Evolutionary conservation across 2,329 filamentous ascomycete genomes (phyloP).

Genomic region (Eutypella sp.): DNA sequence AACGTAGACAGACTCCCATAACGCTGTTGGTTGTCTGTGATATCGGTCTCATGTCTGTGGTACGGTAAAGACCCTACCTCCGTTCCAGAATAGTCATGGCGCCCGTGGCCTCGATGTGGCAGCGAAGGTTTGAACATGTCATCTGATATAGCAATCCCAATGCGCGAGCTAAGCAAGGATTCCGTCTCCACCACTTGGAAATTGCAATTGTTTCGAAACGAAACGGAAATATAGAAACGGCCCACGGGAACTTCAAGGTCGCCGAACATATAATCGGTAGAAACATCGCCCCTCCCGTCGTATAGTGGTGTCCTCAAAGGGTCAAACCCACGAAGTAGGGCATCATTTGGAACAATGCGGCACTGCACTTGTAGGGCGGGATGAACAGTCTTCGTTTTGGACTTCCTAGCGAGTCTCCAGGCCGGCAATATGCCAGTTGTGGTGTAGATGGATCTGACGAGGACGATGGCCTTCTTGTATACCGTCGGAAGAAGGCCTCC

Average conservation of each 20-base stretch:
- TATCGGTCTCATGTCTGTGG: constrained; percentile 41
- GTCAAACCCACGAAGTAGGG: constrained; percentile 55
- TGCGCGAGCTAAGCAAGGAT: constrained; percentile 82
- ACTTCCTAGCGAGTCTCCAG: constrained; percentile 76
- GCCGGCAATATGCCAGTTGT: constrained; percentile 77
- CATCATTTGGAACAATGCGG: constrained; percentile 64
- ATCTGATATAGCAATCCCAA: constrained; percentile 80
- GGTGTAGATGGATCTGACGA: constrained; percentile 84
- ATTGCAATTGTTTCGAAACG: constrained; percentile 82
- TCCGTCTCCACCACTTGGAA: constrained; percentile 92
- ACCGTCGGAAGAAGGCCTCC: constrained; percentile 69
- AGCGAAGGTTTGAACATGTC: constrained; percentile 79
- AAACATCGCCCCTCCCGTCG: constrained; percentile 56
- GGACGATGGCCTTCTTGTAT: constrained; percentile 95
- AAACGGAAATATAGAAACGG: constrained; percentile 73
- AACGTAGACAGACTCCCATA: constrained; percentile 91
- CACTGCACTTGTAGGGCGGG: constrained; percentile 70
- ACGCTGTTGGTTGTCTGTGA: constrained; percentile 65
- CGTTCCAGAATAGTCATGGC: constrained; percentile 28
- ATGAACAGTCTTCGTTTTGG: constrained; percentile 65
- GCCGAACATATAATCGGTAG: constrained; percentile 75
- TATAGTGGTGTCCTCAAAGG: constrained; percentile 66
- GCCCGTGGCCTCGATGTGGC: constrained; percentile 45
- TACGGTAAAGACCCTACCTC: constrained; percentile 75
- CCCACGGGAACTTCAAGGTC: constrained; percentile 84